Evolutionary conservation across 768 basidiomycete species (phyloP).

Genomic region (Coprinopsis cinerea): DNA sequence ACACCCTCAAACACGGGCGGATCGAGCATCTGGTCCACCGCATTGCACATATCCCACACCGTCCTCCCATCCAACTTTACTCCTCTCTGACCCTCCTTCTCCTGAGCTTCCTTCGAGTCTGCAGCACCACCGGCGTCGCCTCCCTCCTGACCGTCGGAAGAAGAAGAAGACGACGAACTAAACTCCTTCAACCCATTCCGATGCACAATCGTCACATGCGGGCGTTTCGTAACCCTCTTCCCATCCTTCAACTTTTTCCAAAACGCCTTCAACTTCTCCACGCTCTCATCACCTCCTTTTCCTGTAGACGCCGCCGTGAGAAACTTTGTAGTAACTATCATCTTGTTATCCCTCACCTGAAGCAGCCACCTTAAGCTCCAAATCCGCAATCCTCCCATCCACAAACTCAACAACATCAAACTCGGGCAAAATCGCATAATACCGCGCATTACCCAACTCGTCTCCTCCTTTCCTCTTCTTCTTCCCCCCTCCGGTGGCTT

Average conservation of each 20-base stretch:
- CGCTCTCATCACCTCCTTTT: not conserved
- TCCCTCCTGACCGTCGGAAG: not conserved
- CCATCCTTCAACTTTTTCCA: constrained; percentile 42
- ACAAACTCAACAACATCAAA: constrained; percentile 52
- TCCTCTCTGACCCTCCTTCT: too few species aligned
- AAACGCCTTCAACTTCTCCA: constrained; percentile 28
- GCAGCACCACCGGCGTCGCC: too few species aligned
- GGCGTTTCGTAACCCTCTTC: constrained; percentile 47
- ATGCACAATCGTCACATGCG: constrained; percentile 90
- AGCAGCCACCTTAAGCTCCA: constrained; percentile 21
- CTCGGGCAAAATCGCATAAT: constrained; percentile 77
- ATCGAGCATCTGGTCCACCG: constrained; percentile 27
- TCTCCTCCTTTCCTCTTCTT: constrained; percentile 21
- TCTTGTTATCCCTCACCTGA: constrained; percentile 1
- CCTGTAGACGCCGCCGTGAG: constrained; percentile 19
- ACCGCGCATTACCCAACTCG: constrained; percentile 50
- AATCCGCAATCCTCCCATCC: constrained; percentile 29
- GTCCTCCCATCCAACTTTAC: constrained; percentile 19
- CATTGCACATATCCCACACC: constrained; percentile 46
- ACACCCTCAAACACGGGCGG: constrained; percentile 57
- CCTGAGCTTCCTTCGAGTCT: too few species aligned
- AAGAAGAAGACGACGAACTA: not conserved
- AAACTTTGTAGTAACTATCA: too few species aligned
- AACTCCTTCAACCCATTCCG: constrained; percentile 30
- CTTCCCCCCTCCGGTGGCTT: not conserved